Conservation (phyloP, 257 asterid genomes). For the Solanum appendiculatum region DNA sequence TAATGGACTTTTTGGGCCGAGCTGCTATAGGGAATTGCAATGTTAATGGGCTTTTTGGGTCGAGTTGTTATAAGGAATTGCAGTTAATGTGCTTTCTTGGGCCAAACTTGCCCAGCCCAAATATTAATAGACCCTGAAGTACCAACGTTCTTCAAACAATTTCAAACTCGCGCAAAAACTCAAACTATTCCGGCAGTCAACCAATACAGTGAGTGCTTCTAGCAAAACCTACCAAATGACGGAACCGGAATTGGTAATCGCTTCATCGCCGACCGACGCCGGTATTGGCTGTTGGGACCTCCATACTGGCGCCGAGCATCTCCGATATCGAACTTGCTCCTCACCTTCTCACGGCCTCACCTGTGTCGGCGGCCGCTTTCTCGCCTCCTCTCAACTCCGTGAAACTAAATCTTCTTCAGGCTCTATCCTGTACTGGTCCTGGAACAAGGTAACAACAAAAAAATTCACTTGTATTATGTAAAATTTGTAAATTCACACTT, state of each 20-base stretch:
- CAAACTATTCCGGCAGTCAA: background rate
- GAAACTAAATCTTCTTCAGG: constrained; percentile 58
- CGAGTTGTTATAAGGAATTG: background rate
- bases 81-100: background rate
- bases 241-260: constrained; percentile 64
- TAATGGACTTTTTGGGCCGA: background rate
- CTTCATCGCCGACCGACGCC: constrained; percentile 78
- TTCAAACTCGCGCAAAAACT: constrained; percentile 1
- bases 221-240: constrained; percentile 9
- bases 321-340: constrained; percentile 60
- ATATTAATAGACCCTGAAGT: background rate
- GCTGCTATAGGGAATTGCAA: background rate
- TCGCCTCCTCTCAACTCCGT: constrained; percentile 76
- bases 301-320: constrained; percentile 58
- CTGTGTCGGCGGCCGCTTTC: constrained; percentile 58
- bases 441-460: constrained; percentile 54
- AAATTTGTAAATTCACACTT: background rate
- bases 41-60: background rate
- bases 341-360: constrained; percentile 71
- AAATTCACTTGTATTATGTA: background rate
- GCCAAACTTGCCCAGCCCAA: background rate
- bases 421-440: constrained; percentile 71
- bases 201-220: background rate
- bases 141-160: background rate
- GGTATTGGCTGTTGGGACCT: constrained; percentile 94